Evolutionary conservation across 2,329 filamentous ascomycete genomes (phyloP).

Genomic region (Fusarium keratoplasticum): DNA sequence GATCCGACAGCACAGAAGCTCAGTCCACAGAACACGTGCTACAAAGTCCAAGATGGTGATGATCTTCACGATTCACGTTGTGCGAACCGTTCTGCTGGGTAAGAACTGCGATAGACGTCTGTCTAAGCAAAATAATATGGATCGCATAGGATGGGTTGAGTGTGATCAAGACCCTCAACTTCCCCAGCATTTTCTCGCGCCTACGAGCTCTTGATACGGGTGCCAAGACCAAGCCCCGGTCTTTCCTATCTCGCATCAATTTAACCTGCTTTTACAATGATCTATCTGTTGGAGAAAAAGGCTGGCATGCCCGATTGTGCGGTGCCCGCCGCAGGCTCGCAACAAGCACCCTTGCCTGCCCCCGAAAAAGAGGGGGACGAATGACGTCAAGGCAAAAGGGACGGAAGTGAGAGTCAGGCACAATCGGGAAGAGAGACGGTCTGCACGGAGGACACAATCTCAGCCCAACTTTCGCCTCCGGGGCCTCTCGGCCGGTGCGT

Average conservation of each 20-base stretch:
- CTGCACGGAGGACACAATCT: constrained; percentile 16
- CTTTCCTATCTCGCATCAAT: constrained; percentile 16
- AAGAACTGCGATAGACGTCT: constrained; percentile 10
- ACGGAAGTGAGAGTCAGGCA: constrained; percentile 1
- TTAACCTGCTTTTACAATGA: constrained; percentile 1
- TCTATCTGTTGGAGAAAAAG: constrained; percentile 2
- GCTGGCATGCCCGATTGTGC: constrained; percentile 22
- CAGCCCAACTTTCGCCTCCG: constrained; percentile 26
- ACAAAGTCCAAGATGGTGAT: constrained; percentile 14
- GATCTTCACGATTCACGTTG: constrained; percentile 34
- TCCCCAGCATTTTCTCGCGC: constrained; percentile 24
- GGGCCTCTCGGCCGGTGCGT: constrained; percentile 40
- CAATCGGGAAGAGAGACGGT: constrained; percentile 11
- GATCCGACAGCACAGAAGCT: constrained; percentile 17
- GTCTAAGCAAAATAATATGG: constrained; percentile 20
- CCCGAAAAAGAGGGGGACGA: background rate
- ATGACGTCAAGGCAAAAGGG: constrained; percentile 20
- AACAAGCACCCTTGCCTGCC: constrained; percentile 9
- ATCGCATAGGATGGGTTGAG: constrained; percentile 6
- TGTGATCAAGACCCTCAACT: constrained; percentile 15
- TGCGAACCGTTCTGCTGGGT: constrained; percentile 32
- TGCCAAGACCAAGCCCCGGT: constrained; percentile 27
- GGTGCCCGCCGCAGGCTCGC: constrained; percentile 1
- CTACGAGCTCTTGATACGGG: background rate
- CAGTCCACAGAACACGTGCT: constrained; percentile 36